Evolutionary conservation across 108 stramenopile species (phyloP), one percentile per base, ranked within the genome.

Genomic region (Cafeteria roenbergensis): DNA sequence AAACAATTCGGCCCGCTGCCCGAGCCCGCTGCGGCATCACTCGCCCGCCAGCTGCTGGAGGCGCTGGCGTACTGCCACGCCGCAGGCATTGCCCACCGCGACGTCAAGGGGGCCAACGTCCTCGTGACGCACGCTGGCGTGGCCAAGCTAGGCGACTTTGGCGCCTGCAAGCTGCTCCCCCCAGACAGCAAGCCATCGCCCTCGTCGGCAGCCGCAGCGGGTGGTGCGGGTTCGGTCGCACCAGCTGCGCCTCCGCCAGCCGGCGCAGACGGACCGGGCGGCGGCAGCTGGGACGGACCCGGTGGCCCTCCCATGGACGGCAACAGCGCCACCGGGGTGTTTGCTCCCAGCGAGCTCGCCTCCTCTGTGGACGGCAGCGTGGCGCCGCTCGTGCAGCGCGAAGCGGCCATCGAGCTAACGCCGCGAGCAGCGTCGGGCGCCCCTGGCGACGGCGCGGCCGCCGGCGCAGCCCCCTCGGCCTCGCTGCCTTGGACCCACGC

Each of bases 41-140:
- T 66, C 21, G 54, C 68, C 1, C 31, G 1, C 34, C 28, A 60
- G 22, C 33, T 62, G n/a, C 51, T 63, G 22, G 1, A 31, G 0
- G 61, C 37, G 1, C 52, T 69, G 28, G 35, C 6, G 30, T 38
- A 69, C 51, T 53, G 51, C 14, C 68, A 69, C 26, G 33, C 26
- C n/a, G 9, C 52, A 28, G n/a, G 52, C 34, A 53, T 69, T 17
- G 42, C 53, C 52, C 68, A 69, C 68, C 32, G 68, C 64, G 81
- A 82, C 62, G 62, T 82, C 26, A 81, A 83, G 59, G 80, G 78
- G 0, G 82, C 79, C 1, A 83, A 83, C 48, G 63, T 83, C n/a
- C 55, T 83, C 34, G 66, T 83, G 14, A 75, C 76, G 3, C 31
- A 54, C 12, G 73, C 78, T 52, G 82, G 82, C 34, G n/a, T 50